Evolutionary conservation across 768 basidiomycete species (phyloP), one percentile per base, ranked within the genome.

Genomic region (Zangia roseola): DNA sequence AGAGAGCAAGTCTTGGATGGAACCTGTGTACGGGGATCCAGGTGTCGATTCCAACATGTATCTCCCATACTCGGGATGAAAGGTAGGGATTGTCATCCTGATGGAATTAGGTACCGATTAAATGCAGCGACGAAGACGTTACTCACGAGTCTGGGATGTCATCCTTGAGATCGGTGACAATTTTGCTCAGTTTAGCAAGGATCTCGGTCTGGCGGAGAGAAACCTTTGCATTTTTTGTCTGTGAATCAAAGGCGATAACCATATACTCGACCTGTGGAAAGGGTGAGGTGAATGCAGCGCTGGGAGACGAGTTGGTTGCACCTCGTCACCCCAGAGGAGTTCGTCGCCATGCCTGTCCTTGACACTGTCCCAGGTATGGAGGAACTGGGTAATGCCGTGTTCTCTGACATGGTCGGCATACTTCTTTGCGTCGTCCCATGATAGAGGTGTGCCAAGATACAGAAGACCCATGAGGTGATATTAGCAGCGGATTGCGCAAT

Each of bases 31-130:
- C 2, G 97, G 97, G 41, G 86, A 83, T 3, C 97, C 97, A 0
- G 97, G 97, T 1, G 95, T 99, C 3, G 93, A 93, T 67, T 99
- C 97, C 44, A 99, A 79, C 97, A 99, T 99, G 73, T 91, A 98
- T 33, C 94, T 81, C 34, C 97, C 97, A 72, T 97, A 99, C 69
- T 99, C 97, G 16, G 95, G 95, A 64, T 98, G 97, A 63, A 94
- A 98, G 12, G 86, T 88, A 2, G 97, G 97, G 21, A 92, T 80
- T 3, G 83, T 75, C 37, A 83, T 72, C 31, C 88, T 92, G 51
- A 31, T 52, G 39, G 38, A 28, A 45, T 55, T 42, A 34, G 40
- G 12, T 13, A 10, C 26, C 24, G 41, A 36, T 20, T 25, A 21
- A 19, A 42, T 19, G 36, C 4, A 30, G 33, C 9, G 49, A 40